phyloP scores from a whole-genome alignment of 2,329 filamentous ascomycete genomes.

The Aspergillus oerlinghausenensis region DNA sequence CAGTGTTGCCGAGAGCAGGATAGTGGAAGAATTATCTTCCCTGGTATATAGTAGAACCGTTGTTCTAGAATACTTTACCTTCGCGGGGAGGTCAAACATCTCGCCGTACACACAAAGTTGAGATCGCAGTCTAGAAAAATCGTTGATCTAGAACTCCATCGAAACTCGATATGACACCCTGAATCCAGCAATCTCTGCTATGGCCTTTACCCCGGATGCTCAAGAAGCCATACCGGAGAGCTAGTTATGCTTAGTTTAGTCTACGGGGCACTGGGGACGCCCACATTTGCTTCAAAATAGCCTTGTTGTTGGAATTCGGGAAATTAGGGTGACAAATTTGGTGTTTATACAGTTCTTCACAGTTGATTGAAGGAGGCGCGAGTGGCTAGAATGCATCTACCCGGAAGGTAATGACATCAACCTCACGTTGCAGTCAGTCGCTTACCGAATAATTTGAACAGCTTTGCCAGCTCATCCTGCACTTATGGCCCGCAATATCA shows the following conservation, averaged over 20 bases:
- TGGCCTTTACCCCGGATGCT: background rate
- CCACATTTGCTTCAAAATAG: background rate
- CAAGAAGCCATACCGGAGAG: background rate
- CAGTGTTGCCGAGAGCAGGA: background rate
- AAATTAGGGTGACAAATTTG: background rate
- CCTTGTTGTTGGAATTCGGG: background rate
- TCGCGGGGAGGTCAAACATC: background rate
- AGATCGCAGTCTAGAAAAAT: too few species aligned
- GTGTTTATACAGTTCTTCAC: background rate
- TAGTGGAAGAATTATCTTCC: background rate
- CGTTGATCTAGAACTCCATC: background rate
- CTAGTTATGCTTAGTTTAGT: background rate
- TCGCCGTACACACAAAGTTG: background rate
- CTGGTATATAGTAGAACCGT: background rate
- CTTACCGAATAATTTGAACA: background rate
- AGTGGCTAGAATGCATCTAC: background rate
- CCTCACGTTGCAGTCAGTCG: background rate
- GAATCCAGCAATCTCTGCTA: background rate
- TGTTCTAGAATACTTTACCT: background rate
- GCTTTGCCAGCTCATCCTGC: background rate
- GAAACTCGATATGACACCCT: background rate
- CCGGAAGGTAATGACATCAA: background rate
- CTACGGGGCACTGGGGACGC: background rate
- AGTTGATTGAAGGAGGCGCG: background rate
- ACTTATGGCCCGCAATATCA: background rate